A percentile compares a stretch with the other conserved stretches of the same genome.
Evolutionary conservation across 106 monocot genomes (phyloP).

Genomic region (Dendrobium chrysotoxum): DNA sequence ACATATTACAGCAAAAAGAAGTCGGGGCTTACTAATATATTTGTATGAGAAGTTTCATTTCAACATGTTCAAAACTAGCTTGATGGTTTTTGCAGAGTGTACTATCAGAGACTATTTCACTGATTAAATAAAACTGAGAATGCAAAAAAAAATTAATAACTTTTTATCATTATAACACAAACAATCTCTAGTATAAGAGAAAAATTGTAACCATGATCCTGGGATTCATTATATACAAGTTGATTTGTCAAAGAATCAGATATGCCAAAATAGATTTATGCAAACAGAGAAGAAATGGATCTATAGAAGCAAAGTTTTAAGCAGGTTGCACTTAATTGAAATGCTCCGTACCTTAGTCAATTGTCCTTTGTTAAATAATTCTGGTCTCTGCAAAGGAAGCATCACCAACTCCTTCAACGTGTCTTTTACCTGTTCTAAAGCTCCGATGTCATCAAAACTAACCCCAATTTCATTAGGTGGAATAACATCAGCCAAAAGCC

Average conservation of each 20-base stretch:
- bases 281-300: neutral
- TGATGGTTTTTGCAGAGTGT: neutral
- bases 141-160: neutral
- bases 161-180: neutral
- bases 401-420: slow-evolving; percentile 82
- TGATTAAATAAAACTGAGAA: neutral
- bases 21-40: neutral
- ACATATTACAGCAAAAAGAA: neutral
- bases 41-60: neutral
- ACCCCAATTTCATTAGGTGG: slow-evolving; percentile 79
- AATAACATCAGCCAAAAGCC: slow-evolving; percentile 86
- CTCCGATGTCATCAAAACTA: slow-evolving; percentile 85
- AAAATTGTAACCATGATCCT: neutral
- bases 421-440: slow-evolving; percentile 76
- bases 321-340: neutral
- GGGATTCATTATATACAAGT: neutral
- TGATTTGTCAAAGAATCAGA: neutral
- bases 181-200: neutral
- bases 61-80: neutral
- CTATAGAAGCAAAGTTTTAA: neutral
- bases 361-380: slow-evolving; percentile 74
- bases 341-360: slow-evolving; percentile 53
- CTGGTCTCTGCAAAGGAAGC: slow-evolving; percentile 82
- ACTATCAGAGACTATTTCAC: neutral
- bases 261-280: neutral